Evolutionary conservation across 2,329 filamentous ascomycete species (phyloP).

Genomic region (Beauveria sp.): DNA sequence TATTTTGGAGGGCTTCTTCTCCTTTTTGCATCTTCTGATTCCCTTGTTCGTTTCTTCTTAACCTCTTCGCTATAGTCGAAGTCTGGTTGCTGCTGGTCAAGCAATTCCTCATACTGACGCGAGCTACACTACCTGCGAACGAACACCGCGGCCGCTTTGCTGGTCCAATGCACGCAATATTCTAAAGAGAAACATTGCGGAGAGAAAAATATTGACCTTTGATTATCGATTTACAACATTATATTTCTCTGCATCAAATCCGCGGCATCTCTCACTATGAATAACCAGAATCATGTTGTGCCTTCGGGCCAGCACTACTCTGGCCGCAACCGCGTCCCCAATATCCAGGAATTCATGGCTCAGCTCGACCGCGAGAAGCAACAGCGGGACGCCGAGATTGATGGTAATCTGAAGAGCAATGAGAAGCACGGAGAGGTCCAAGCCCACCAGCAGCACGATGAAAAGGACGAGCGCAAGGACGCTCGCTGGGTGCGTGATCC

Average conservation of each 20-base stretch:
- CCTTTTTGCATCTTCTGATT: not conserved
- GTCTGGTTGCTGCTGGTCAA: not conserved
- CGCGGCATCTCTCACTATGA: slow-evolving; percentile 21
- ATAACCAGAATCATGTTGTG: slow-evolving; percentile 30
- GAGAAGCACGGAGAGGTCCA: slow-evolving; percentile 28
- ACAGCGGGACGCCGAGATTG: slow-evolving; percentile 63
- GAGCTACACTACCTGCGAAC: not conserved
- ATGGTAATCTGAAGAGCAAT: slow-evolving; percentile 42
- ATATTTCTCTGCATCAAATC: not conserved
- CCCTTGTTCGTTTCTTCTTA: no score
- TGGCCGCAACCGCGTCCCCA: slow-evolving; percentile 75
- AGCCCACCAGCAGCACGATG: slow-evolving; percentile 33
- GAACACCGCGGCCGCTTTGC: not conserved
- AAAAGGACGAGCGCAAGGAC: slow-evolving; percentile 29
- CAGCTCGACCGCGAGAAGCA: slow-evolving; percentile 73
- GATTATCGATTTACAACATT: not conserved
- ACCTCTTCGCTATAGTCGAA: not conserved
- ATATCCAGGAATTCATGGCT: slow-evolving; percentile 75
- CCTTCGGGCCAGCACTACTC: slow-evolving; percentile 66
- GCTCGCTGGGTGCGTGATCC: slow-evolving; percentile 79
- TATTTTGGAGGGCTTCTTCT: not conserved
- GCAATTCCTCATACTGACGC: not conserved
- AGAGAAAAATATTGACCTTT: not conserved
- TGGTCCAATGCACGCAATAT: not conserved
- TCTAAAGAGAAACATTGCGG: not conserved